Conservation (phyloP, 2,329 filamentous ascomycete species). For the Colletotrichum coccodes region DNA sequence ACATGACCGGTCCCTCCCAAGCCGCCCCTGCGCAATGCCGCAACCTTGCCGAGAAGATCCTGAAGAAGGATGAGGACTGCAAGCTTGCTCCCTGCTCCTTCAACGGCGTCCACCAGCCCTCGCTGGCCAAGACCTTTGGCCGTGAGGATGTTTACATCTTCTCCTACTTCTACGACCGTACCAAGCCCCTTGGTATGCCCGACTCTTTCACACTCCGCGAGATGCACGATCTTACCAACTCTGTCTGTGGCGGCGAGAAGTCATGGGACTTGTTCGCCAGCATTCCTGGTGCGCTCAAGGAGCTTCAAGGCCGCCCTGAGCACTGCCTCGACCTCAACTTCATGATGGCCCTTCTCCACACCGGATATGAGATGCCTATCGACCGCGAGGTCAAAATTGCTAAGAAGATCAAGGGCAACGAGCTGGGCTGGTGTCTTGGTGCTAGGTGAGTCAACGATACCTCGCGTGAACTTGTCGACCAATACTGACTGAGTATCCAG, state of each 20-base stretch:
- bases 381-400: conserved; percentile 96
- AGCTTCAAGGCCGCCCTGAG: conserved; percentile 85
- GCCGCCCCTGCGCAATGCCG: conserved; percentile 88
- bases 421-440: conserved; percentile 97
- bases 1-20: conserved; percentile 85
- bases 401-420: conserved; percentile 98
- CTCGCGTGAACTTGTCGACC: background rate
- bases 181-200: conserved; percentile 95
- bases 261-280: conserved; percentile 84
- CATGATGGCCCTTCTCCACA: conserved; percentile 92
- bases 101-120: conserved; percentile 95
- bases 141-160: conserved; percentile 95
- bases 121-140: conserved; percentile 90
- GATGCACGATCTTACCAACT: conserved; percentile 84
- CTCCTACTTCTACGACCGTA: conserved; percentile 98
- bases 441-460: conserved; percentile 80
- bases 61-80: conserved; percentile 88
- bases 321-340: conserved; percentile 97
- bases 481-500: conserved; percentile 61
- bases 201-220: conserved; percentile 94
- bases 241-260: conserved; percentile 82
- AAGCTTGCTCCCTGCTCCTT: conserved; percentile 93
- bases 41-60: conserved; percentile 86
- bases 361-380: conserved; percentile 97
- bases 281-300: conserved; percentile 80